Base-by-base conservation (phyloP, 2,329 filamentous ascomycete species). In the Septoria linicola region DNA sequence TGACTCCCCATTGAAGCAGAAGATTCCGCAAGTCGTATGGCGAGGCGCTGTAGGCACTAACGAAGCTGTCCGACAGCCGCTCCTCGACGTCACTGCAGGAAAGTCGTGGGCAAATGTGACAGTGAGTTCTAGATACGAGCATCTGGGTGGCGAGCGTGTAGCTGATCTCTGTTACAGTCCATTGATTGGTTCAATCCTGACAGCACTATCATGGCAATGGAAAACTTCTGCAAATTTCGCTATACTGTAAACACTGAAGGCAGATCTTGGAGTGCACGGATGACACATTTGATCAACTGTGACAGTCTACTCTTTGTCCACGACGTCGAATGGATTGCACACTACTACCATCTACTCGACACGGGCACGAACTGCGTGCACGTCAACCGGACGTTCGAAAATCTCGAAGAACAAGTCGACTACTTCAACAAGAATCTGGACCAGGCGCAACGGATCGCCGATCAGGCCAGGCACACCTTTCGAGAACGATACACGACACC, bases 61-160 rank as follows among this genome's bases (percentile, higher is more conserved):
- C 31, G 37, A 53, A 6, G 54, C 53, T 17, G 55, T 67, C 8
- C 57, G 67, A n/a, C 51, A 67, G 17, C 54, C 62, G 13, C 55
- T 73, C 11, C 21, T 73, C 0, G 48, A 62, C 5, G 56, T 51
- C 2, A 65, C 67, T 2, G 43, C 59, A 2, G 67, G 60, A 1
- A 66, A 70, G 49, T 21, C 56, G 1, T 73, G 70, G 70, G 65
- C 66, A 3, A 68, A 73, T 54, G 67, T 72, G 0, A 53, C 61
- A 16, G 62, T 54, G 31, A n/a, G 59, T 45, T 35, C n/a, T 5
- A 16, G 21, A 14, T 48, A 11, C 10, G 8, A n/a, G n/a, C n/a
- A n/a, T n/a, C n/a, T 20, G 11, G 13, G 8, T 32, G 16, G 14
- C 13, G 7, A 7, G 13, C 23, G 16, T 4, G 13, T 16, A 6